phyloP scores from a whole-genome alignment of 495 filamentous ascomycete species.

The Talaromyces adpressus region DNA sequence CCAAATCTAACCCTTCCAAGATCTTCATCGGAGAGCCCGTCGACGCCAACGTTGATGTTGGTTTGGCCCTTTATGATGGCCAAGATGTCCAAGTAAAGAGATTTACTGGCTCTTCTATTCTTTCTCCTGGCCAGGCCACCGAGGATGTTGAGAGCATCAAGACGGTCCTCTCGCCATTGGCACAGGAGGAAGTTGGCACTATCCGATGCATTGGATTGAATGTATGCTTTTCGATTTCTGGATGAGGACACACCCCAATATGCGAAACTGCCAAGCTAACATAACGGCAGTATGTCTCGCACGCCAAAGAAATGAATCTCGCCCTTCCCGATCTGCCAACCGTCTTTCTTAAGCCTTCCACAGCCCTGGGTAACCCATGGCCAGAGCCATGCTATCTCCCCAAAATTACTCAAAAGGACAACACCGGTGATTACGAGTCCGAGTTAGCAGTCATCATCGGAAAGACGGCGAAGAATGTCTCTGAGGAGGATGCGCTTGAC shows the following conservation, averaged over 20 bases:
- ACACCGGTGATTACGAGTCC: conserved; percentile 71
- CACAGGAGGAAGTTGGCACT: conserved; percentile 34
- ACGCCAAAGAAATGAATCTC: conserved; percentile 70
- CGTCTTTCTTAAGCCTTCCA: conserved; percentile 75
- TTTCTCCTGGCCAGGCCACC: conserved; percentile 43
- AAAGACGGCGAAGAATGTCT: conserved; percentile 57
- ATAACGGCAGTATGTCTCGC: conserved; percentile 52
- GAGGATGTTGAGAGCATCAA: conserved; percentile 40
- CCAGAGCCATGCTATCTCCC: conserved; percentile 61
- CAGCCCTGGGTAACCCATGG: conserved; percentile 60
- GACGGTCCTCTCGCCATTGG: conserved; percentile 49
- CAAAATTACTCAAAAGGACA: conserved; percentile 45
- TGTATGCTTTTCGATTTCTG: conserved; percentile 16
- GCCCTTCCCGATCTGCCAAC: conserved; percentile 66
- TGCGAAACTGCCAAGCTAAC: neutral
- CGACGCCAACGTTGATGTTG: conserved; percentile 45
- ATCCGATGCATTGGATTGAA: conserved; percentile 75
- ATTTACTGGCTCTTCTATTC: conserved; percentile 49
- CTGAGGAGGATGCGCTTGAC: conserved; percentile 60
- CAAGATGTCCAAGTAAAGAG: conserved; percentile 46
- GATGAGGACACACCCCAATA: neutral
- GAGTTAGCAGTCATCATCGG: conserved; percentile 76
- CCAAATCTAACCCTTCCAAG: conserved; percentile 42
- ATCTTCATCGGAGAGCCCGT: conserved; percentile 52
- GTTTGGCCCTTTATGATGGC: conserved; percentile 45